Base-by-base conservation (phyloP, 495 filamentous ascomycete genomes). In the Tetracladium marchalianum region DNA sequence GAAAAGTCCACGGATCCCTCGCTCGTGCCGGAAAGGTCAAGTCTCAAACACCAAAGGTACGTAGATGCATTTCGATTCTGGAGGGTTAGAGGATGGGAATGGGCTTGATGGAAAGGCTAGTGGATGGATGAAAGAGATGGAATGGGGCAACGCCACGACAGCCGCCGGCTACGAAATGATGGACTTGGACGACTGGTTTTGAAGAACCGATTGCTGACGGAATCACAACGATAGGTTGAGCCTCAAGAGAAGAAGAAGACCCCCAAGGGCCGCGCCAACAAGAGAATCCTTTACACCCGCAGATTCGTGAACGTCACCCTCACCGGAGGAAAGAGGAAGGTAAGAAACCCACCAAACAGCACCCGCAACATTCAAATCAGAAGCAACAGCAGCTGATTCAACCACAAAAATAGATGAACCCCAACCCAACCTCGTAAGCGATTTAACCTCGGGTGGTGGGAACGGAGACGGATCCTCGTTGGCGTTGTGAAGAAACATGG, bases 291-390 rank as follows among this genome's bases (percentile, higher is more conserved):
- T 55, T 98, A 99, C 78, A 97, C 89, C 58, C 85, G 92, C 66
- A 89, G 92, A 57, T 99, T 99, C 79, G 93, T 99, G 56, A 99
- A 97, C 77, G 90, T 99, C 65, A 94, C 88, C 59, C 76, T 96
- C 80, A 95, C 92, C 49, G 92, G 92, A 69, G 92, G 92, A 70
- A 99, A 99, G 90, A 78, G 92, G 71, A 97, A 97, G 90, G 88
- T 93, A 39, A 42, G 47, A 47, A 53, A 11, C 6, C 5, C 19
- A 12, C 6, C 5, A 12, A 12, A n/a, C 62, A 39, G 42, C 37
- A 38, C 2, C 9, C n/a, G 7, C 44, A 35, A 40, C 27, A n/a
- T n/a, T n/a, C n/a, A 15, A 31, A 27, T 1, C 41, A 34, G n/a
- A 9, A 17, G 12, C n/a, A 10, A 31, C 48, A 37, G 56, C 46